Conservation (phyloP, 2,329 filamentous ascomycete species). For the Lecanicillium sp. region DNA sequence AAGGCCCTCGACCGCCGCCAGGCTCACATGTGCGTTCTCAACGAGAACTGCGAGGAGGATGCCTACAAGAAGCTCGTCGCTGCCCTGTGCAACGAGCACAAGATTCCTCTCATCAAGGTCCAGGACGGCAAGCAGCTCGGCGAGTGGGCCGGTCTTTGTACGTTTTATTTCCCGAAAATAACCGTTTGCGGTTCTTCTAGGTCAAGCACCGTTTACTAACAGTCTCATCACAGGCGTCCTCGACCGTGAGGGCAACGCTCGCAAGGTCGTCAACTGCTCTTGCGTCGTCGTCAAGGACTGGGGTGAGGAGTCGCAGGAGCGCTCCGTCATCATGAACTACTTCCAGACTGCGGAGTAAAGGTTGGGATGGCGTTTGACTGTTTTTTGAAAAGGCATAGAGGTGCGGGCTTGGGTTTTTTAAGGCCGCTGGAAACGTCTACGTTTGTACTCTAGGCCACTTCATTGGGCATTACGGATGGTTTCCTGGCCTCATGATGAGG, state of each 20-base stretch:
- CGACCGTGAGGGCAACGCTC: constrained; percentile 97
- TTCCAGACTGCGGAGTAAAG: constrained; percentile 84
- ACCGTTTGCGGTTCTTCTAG: constrained; percentile 4
- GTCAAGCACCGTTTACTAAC: constrained; percentile 13
- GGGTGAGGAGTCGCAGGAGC: constrained; percentile 99
- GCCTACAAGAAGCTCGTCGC: constrained; percentile 99
- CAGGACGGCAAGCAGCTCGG: constrained; percentile 99
- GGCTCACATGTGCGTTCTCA: constrained; percentile 99
- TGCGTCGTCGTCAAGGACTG: constrained; percentile 99
- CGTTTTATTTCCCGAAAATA: constrained; percentile 35
- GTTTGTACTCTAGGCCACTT: constrained; percentile 40
- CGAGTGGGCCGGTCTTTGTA: constrained; percentile 99
- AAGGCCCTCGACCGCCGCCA: constrained; percentile 98
- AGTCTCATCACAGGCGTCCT: constrained; percentile 63
- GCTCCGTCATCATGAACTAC: constrained; percentile 99
- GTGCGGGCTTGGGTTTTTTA: constrained; percentile 23
- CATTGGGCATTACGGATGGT: constrained; percentile 35
- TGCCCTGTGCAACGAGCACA: constrained; percentile 97
- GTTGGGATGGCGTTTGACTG: constrained; percentile 16
- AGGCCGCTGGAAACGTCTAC: constrained; percentile 26
- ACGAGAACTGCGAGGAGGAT: constrained; percentile 99
- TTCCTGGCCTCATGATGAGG: constrained; percentile 21
- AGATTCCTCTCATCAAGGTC: constrained; percentile 99
- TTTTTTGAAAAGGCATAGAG: constrained; percentile 33
- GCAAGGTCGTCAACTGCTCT: constrained; percentile 99